phyloP scores from a whole-genome alignment of 345 rosid genomes.

The Mercurialis annua region DNA sequence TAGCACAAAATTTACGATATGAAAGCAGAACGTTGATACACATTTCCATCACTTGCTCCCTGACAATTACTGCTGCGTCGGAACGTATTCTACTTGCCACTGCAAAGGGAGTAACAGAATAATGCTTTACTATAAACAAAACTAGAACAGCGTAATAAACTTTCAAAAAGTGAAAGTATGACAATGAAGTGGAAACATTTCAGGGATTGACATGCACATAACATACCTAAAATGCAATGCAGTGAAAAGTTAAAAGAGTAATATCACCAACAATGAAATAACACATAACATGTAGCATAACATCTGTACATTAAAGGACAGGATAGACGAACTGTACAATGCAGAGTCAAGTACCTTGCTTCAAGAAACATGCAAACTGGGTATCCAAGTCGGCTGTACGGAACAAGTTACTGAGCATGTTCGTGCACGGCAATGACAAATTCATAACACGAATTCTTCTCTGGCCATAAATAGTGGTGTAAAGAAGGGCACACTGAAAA shows the following conservation, averaged over 20 bases:
- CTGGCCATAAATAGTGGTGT: constrained; percentile 80
- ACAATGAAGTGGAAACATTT: not conserved
- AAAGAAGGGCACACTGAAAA: constrained; percentile 84
- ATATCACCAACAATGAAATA: not conserved
- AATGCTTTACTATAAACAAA: constrained; percentile 3
- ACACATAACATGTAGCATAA: not conserved
- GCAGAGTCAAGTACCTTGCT: constrained; percentile 53
- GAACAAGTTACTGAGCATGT: constrained; percentile 65
- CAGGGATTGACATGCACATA: not conserved
- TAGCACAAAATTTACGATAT: constrained; percentile 85
- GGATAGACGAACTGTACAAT: not conserved
- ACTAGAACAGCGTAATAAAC: not conserved
- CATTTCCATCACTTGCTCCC: constrained; percentile 60
- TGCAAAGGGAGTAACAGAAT: constrained; percentile 25
- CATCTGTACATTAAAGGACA: not conserved
- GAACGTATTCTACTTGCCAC: constrained; percentile 69
- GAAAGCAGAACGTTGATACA: constrained; percentile 66
- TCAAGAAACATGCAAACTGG: constrained; percentile 75
- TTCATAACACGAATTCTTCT: constrained; percentile 80
- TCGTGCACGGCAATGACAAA: constrained; percentile 79
- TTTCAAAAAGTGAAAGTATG: not conserved
- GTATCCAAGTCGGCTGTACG: constrained; percentile 86
- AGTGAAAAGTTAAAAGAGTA: not conserved
- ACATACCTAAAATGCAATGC: not conserved
- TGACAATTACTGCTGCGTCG: constrained; percentile 49